These are phyloP conservation scores for Kluyveromyces sp. DNA, from an alignment of 1,139 yeast genomes.

Conservation along the genomic window DNA sequence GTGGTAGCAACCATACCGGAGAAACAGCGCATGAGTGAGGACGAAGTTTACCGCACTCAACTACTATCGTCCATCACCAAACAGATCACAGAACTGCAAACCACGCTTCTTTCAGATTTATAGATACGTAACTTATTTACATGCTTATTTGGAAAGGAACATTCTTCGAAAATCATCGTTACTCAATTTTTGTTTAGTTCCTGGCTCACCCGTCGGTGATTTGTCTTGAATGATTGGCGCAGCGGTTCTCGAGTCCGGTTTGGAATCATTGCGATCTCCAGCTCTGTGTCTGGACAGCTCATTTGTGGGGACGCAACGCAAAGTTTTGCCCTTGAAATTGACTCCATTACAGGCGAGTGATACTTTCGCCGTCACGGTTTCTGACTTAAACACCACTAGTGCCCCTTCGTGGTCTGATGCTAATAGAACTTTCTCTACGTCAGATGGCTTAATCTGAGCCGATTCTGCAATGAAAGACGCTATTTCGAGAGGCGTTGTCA, in stretches of 20 bases:
- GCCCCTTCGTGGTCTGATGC: slow-evolving; percentile 48
- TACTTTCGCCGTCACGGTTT: slow-evolving; percentile 52
- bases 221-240: neutral
- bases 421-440: slow-evolving; percentile 33
- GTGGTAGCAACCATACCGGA: slow-evolving; percentile 57
- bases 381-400: slow-evolving; percentile 43
- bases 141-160: slow-evolving; percentile 27
- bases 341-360: slow-evolving; percentile 43
- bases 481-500: slow-evolving; percentile 41
- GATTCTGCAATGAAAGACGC: slow-evolving; percentile 32
- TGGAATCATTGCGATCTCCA: neutral
- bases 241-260: neutral
- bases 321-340: slow-evolving; percentile 33
- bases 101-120: slow-evolving; percentile 23
- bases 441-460: slow-evolving; percentile 36
- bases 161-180: slow-evolving; percentile 38
- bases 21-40: slow-evolving; percentile 51
- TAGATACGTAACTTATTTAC: neutral
- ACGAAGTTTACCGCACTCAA: slow-evolving; percentile 36
- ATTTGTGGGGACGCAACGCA: slow-evolving; percentile 37
- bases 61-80: slow-evolving; percentile 46
- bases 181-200: slow-evolving; percentile 19
- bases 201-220: neutral
- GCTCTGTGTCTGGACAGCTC: slow-evolving; percentile 27
- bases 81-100: slow-evolving; percentile 52